These are phyloP conservation scores for Casaregolazyma suthepensis DNA, from an alignment of 1,139 yeast species.

Conservation along the genomic window DNA sequence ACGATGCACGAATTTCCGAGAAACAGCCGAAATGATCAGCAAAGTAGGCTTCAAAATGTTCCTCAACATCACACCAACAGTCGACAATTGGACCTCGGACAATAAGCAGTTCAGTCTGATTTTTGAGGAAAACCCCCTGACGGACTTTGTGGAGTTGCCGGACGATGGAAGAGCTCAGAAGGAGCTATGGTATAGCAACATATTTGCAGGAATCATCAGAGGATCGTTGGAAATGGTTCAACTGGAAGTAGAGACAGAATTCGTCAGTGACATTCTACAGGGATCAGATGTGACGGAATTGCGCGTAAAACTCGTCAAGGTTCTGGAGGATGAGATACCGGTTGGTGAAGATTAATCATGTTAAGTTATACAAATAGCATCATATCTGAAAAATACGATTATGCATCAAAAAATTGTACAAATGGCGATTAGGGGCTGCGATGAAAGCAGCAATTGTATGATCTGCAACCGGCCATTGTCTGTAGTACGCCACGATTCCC, in stretches of 20 bases:
- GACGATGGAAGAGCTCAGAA: constrained; percentile 61
- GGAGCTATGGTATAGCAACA: constrained; percentile 88
- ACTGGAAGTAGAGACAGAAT: constrained; percentile 77
- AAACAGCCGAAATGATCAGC: constrained; percentile 80
- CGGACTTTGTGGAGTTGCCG: constrained; percentile 93
- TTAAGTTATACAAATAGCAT: not conserved
- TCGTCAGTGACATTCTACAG: constrained; percentile 71
- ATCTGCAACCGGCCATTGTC: no score
- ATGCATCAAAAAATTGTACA: not conserved
- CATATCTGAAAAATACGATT: not conserved
- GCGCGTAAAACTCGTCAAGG: constrained; percentile 60
- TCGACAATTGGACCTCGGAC: constrained; percentile 74
- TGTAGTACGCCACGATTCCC: no score
- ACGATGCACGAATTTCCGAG: constrained; percentile 72
- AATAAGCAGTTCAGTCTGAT: constrained; percentile 68
- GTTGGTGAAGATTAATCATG: constrained; percentile 77
- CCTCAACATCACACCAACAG: constrained; percentile 69
- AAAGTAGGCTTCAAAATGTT: constrained; percentile 89
- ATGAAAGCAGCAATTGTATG: no score
- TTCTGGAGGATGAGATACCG: constrained; percentile 90
- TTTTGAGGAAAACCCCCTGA: constrained; percentile 80
- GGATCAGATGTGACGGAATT: constrained; percentile 84
- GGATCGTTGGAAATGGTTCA: constrained; percentile 97
- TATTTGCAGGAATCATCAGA: constrained; percentile 80
- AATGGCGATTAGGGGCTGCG: no score